Evolutionary conservation across 148 eudicot species (phyloP).

Genomic region (Vaccinium darrowii): DNA sequence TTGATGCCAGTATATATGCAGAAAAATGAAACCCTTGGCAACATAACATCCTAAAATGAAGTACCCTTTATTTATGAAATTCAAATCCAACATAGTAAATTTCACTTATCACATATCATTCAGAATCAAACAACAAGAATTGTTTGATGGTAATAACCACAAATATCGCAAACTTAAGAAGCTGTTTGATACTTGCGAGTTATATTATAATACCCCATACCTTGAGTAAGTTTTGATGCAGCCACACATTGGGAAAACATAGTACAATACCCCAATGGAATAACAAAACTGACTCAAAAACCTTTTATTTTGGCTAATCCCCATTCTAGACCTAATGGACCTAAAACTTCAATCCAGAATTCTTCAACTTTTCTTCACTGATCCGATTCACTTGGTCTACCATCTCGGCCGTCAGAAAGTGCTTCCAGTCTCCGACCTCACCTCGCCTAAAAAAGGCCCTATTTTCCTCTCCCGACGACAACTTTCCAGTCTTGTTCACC

Average conservation of each 20-base stretch:
- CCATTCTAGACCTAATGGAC: background rate
- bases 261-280: background rate
- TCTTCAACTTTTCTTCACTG: background rate
- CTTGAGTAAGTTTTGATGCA: background rate
- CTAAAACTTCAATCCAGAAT: constrained; percentile 23
- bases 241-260: background rate
- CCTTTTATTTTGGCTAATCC: background rate
- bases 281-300: background rate
- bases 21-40: no score
- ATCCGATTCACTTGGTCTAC: constrained; percentile 8
- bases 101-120: no score
- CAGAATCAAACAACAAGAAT: background rate
- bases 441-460: constrained; percentile 20
- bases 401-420: constrained; percentile 13
- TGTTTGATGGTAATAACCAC: background rate
- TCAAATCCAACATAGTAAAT: no score
- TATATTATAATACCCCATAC: no score
- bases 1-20: no score
- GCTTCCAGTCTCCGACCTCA: constrained; percentile 22
- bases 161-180: no score
- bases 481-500: constrained; percentile 28
- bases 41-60: no score
- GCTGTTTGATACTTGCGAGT: no score
- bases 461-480: constrained; percentile 9
- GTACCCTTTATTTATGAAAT: no score